A percentile compares a stretch with the other conserved stretches of the same genome.
phyloP scores from a whole-genome alignment of 768 basidiomycete species.

The Pluteus cervinus region DNA sequence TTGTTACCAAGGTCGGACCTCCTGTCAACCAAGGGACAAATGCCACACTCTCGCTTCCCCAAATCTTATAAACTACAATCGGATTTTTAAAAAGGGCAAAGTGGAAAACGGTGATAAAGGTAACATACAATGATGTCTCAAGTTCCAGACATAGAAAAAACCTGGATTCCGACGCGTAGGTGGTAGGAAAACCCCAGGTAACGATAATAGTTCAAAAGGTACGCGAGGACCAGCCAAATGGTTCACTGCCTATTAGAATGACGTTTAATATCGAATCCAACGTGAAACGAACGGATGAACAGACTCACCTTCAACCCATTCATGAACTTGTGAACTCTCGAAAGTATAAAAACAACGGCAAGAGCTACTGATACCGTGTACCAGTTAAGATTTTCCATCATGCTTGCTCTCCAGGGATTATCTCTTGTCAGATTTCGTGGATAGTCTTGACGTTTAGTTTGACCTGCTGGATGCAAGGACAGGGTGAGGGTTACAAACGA shows the following conservation, averaged over 20 bases:
- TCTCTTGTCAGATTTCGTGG: too few species aligned
- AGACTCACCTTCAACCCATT: conserved; percentile 1
- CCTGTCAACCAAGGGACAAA: conserved; percentile 17
- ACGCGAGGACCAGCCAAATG: conserved; percentile 19
- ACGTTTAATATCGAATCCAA: background rate
- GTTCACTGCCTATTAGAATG: conserved; percentile 12
- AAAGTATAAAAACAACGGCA: background rate
- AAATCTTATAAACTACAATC: conserved; percentile 4
- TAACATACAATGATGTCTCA: conserved; percentile 27
- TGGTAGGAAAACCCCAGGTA: conserved; percentile 20
- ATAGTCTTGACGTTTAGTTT: too few species aligned
- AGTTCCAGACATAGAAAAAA: conserved; percentile 15
- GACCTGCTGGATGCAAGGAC: too few species aligned
- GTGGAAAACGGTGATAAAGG: too few species aligned
- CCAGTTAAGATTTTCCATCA: too few species aligned
- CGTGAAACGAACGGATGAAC: background rate
- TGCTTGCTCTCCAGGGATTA: too few species aligned
- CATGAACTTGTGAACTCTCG: background rate
- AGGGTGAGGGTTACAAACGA: too few species aligned
- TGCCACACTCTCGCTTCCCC: conserved; percentile 14
- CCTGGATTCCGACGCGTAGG: conserved; percentile 24
- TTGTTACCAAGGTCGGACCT: conserved; percentile 15
- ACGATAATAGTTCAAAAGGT: conserved; percentile 19
- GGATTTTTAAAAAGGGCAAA: background rate
- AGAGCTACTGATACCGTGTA: background rate